These are phyloP conservation scores for Ganoderma sinense DNA, from an alignment of 1,284 basidiomycete species.

Conservation along the genomic window DNA sequence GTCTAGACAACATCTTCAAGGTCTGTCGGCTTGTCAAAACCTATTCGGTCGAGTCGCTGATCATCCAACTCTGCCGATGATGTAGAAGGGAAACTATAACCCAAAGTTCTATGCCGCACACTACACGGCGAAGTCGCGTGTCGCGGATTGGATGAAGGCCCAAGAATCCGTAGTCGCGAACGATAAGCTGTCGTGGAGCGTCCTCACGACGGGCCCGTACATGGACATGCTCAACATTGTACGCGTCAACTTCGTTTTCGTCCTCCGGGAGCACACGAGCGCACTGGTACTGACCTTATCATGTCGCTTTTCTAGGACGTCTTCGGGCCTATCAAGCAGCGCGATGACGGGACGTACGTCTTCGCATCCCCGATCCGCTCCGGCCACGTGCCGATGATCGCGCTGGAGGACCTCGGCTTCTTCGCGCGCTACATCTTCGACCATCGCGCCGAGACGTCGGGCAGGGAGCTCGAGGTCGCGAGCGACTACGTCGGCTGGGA, in stretches of 20 bases:
- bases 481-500: slow-evolving; percentile 53
- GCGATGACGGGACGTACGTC: slow-evolving; percentile 39
- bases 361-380: slow-evolving; percentile 33
- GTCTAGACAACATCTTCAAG: slow-evolving; percentile 52
- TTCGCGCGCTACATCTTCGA: slow-evolving; percentile 50
- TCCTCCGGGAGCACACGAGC: background rate
- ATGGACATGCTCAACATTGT: slow-evolving; percentile 40
- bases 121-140: slow-evolving; percentile 49
- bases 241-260: slow-evolving; percentile 17
- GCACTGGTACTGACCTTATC: background rate
- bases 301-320: slow-evolving; percentile 21
- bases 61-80: background rate
- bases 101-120: slow-evolving; percentile 37
- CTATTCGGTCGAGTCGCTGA: background rate
- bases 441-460: slow-evolving; percentile 49
- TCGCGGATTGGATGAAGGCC: slow-evolving; percentile 48
- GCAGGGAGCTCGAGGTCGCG: slow-evolving; percentile 49
- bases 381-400: slow-evolving; percentile 40
- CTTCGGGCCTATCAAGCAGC: slow-evolving; percentile 38
- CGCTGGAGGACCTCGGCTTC: slow-evolving; percentile 43
- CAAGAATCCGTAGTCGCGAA: slow-evolving; percentile 48
- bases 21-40: slow-evolving; percentile 36
- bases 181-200: slow-evolving; percentile 47
- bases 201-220: slow-evolving; percentile 49
- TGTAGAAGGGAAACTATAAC: slow-evolving; percentile 43